Evolutionary conservation across 1,284 basidiomycete genomes (phyloP).

Genomic region (Coniferiporia sulphurascens): DNA sequence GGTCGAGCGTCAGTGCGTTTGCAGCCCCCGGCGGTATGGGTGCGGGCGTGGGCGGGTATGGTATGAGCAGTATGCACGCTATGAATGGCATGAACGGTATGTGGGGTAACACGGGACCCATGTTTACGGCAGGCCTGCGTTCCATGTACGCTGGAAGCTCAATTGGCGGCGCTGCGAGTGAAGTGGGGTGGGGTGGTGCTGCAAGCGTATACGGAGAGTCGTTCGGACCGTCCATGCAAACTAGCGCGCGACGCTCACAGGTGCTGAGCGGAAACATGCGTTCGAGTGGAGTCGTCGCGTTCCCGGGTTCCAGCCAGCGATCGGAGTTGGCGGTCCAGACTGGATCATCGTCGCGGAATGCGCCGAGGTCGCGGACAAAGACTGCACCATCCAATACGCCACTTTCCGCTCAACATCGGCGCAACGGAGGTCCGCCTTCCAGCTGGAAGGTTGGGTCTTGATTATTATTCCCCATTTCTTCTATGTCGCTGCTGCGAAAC

Average conservation of each 20-base stretch:
- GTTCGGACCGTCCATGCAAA: conserved; percentile 40
- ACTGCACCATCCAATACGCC: conserved; percentile 49
- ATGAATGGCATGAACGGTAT: conserved; percentile 37
- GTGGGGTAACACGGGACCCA: conserved; percentile 37
- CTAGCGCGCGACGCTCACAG: conserved; percentile 26
- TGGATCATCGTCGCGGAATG: conserved; percentile 9
- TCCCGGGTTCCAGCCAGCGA: conserved; percentile 12
- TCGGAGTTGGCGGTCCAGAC: conserved; percentile 10
- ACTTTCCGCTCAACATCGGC: conserved; percentile 15
- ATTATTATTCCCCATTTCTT: background rate
- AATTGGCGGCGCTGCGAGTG: conserved; percentile 44
- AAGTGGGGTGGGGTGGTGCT: conserved; percentile 52
- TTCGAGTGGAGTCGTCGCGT: conserved; percentile 26
- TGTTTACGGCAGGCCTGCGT: conserved; percentile 45
- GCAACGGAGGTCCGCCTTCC: conserved; percentile 35
- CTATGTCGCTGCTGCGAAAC: background rate
- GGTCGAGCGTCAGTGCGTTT: conserved; percentile 50
- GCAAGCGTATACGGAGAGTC: conserved; percentile 64
- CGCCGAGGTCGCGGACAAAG: conserved; percentile 43
- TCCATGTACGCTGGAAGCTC: conserved; percentile 52
- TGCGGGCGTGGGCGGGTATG: conserved; percentile 28
- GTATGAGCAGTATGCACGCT: conserved; percentile 24
- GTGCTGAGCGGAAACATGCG: conserved; percentile 29
- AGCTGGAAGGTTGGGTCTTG: conserved; percentile 45
- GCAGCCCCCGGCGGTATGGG: conserved; percentile 33